Base-by-base conservation (phyloP, 257 asterid species). In the Nicotiana obtusifolia region DNA sequence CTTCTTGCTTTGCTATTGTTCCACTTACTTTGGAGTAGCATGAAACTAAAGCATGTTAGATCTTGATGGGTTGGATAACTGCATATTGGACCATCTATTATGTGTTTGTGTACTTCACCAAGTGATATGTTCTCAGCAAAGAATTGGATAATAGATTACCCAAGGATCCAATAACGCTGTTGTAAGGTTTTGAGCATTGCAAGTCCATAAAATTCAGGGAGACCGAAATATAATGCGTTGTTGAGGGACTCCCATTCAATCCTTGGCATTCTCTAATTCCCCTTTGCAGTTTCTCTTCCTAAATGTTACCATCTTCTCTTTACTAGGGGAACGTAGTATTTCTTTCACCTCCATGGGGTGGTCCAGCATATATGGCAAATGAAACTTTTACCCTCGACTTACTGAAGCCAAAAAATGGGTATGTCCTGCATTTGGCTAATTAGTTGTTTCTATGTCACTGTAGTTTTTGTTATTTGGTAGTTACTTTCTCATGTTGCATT, bases 271-370 rank as follows among this genome's bases (percentile, higher is more conserved):
- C 41, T 64, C 69, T 64, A 33, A 13, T 5, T 62, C 54, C 37
- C 47, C 76, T 83, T 16, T 52, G 60, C 28, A 17, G 68, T 82
- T 33, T 24, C 61, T 81, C 14, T 73, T 56, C 68, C 28, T 81
- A 76, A 80, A 83, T 15, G 52, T 73, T 82, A 68, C 15, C 54
- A 62, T 66, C 65, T 53, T 71, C 57, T 82, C 86, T 87, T 85
- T 83, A 56, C 77, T 81, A 95, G 99, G 99, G 97, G 62, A 96
- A 95, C 37, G 88, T 89, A 79, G 91, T 93, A 76, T 95, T 95
- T 86, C 97, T 95, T 83, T 86, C 99, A 82, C 98, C 99, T 19
- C 99, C 98, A 67, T 95, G 99, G 99, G 99, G 98, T 3, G 99
- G 99, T 77, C 99, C 99, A 62, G 85, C 97, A 19, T 95, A 95